These are phyloP conservation scores for Polygonum aviculare DNA, from an alignment of 148 eudicot species.

Conservation along the genomic window DNA sequence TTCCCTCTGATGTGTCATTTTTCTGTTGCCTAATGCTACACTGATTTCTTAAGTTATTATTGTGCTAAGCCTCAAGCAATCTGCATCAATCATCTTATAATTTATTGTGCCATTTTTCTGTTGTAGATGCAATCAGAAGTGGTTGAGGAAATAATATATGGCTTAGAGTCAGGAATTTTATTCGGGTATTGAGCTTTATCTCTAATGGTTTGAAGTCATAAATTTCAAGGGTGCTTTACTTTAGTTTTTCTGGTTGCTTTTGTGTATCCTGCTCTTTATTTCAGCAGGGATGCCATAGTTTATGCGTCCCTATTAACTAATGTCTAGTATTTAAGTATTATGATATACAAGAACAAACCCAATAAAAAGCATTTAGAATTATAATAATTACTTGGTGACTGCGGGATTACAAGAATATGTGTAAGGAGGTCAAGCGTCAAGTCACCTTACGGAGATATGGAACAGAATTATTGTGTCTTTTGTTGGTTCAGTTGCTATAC, in stretches of 20 bases:
- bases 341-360: not conserved
- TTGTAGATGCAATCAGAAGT: conserved; percentile 95
- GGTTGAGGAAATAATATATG: conserved; percentile 89
- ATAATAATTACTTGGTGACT: not conserved
- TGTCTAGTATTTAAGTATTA: too few relatives aligned
- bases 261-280: too few relatives aligned
- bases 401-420: not conserved
- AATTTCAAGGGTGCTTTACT: too few relatives aligned
- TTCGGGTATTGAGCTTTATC: conserved; percentile 55
- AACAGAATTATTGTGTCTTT: not conserved
- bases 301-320: not conserved
- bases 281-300: not conserved
- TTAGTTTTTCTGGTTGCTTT: not conserved
- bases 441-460: not conserved
- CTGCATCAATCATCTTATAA: not conserved
- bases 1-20: conserved; percentile 4
- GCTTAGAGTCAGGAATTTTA: conserved; percentile 94
- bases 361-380: not conserved
- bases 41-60: not conserved
- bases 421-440: not conserved
- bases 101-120: conserved; percentile 9
- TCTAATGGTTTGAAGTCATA: not conserved
- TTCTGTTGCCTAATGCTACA: not conserved
- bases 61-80: not conserved
- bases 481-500: not conserved